Conservation (phyloP, 352 stramenopile species). For the Blastocystis sp. region DNA sequence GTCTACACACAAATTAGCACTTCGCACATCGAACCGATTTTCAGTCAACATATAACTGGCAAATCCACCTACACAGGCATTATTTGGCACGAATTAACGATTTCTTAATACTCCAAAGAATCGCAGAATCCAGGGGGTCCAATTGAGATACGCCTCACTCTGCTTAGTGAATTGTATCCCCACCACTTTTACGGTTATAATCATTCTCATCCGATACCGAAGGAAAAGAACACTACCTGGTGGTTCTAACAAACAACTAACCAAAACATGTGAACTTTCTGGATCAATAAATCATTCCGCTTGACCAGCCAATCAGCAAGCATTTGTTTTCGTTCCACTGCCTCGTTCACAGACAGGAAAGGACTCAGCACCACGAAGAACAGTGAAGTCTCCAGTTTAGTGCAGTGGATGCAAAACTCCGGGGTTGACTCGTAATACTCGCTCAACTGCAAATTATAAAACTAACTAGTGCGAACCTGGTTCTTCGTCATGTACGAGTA, state of each 20-base stretch:
- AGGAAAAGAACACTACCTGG: too few relatives aligned
- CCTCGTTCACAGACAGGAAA: not conserved
- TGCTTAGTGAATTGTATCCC: not conserved
- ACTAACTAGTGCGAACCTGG: not conserved
- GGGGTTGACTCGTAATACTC: constrained; percentile 17
- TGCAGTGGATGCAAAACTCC: not conserved
- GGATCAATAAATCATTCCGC: not conserved
- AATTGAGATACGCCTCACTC: not conserved
- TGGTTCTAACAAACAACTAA: constrained; percentile 7
- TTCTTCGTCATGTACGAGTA: constrained; percentile 1
- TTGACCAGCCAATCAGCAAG: not conserved
- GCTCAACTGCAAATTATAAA: not conserved
- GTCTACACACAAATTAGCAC: not conserved
- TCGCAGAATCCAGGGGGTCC: not conserved
- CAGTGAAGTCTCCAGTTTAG: not conserved
- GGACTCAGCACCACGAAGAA: constrained; percentile 36
- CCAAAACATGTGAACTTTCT: not conserved
- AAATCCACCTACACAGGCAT: not conserved
- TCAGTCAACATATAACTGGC: not conserved
- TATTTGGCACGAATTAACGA: not conserved
- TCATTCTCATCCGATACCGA: not conserved
- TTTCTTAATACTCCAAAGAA: not conserved
- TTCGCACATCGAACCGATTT: not conserved
- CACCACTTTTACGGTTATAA: not conserved
- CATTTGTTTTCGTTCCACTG: not conserved